Evolutionary conservation across 176 grass and related monocot species (phyloP).

Genomic region (Oryza officinalis): DNA sequence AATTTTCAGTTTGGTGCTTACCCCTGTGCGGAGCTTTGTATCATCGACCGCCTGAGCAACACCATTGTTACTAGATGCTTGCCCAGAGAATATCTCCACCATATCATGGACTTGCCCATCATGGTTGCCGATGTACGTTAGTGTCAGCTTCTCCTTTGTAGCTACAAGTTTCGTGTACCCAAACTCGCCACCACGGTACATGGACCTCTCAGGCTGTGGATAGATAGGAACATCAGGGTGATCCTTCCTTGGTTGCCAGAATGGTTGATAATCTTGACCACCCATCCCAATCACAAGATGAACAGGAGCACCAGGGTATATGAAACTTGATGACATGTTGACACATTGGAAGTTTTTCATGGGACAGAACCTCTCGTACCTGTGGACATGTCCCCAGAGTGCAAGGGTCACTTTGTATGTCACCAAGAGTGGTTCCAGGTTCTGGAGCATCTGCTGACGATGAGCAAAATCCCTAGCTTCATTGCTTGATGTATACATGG

Average conservation of each 20-base stretch:
- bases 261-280: conserved; percentile 74
- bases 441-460: conserved; percentile 71
- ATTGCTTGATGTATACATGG: conserved; percentile 89
- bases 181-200: conserved; percentile 84
- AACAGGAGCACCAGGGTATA: conserved; percentile 65
- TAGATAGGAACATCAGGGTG: conserved; percentile 73
- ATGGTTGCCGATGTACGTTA: conserved; percentile 86
- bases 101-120: conserved; percentile 88
- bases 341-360: conserved; percentile 73
- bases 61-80: neutral
- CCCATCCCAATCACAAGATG: conserved; percentile 98
- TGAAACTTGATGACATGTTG: conserved; percentile 65
- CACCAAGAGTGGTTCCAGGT: conserved; percentile 75
- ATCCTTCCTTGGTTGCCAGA: conserved; percentile 74
- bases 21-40: conserved; percentile 27
- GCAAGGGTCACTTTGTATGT: conserved; percentile 88
- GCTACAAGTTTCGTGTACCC: conserved; percentile 83
- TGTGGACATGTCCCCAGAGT: conserved; percentile 94
- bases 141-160: conserved; percentile 70
- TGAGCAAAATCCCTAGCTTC: conserved; percentile 59
- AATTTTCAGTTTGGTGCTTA: conserved; percentile 8
- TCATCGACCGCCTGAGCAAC: neutral
- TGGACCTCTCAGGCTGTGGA: conserved; percentile 71
- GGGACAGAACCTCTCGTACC: conserved; percentile 94
- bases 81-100: conserved; percentile 78